Conservation (phyloP, 176 grass and related monocot genomes). For the Luzula sylvatica region DNA sequence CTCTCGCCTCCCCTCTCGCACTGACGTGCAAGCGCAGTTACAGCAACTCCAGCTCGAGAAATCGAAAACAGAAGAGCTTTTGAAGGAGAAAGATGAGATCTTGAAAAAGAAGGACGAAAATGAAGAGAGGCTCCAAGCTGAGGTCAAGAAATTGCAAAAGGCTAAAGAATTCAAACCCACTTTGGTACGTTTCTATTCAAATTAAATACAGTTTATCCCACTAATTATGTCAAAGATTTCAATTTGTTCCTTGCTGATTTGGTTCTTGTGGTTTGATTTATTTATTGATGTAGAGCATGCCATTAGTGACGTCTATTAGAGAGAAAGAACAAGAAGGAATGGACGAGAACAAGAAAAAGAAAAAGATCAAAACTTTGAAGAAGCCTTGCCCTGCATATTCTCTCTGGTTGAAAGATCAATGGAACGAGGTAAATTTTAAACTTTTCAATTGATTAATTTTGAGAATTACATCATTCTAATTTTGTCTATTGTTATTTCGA, state of each 20-base stretch:
- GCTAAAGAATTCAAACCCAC: conserved; percentile 91
- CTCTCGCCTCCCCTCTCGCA: too few relatives aligned
- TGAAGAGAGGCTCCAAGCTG: conserved; percentile 43
- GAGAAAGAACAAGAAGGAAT: conserved; percentile 49
- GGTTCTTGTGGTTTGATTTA: neutral
- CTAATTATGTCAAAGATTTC: neutral
- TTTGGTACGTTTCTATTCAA: conserved; percentile 33
- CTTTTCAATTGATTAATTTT: too few relatives aligned
- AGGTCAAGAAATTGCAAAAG: conserved; percentile 73
- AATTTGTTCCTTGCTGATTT: neutral
- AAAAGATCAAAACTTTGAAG: conserved; percentile 51
- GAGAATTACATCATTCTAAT: too few relatives aligned
- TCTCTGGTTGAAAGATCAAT: conserved; percentile 80
- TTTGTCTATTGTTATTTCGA: too few relatives aligned
- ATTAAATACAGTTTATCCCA: neutral
- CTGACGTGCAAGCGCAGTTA: conserved; percentile 61
- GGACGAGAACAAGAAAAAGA: conserved; percentile 58
- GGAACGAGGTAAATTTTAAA: conserved; percentile 39
- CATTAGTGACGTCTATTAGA: conserved; percentile 43
- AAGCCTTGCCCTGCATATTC: conserved; percentile 53
- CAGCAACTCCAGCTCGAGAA: conserved; percentile 70
- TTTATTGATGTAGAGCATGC: conserved; percentile 37
- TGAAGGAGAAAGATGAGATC: conserved; percentile 49
- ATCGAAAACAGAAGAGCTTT: conserved; percentile 60
- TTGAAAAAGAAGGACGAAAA: conserved; percentile 62